Evolutionary conservation across 345 rosid genomes (phyloP).

Genomic region (Euphorbia peplus): DNA sequence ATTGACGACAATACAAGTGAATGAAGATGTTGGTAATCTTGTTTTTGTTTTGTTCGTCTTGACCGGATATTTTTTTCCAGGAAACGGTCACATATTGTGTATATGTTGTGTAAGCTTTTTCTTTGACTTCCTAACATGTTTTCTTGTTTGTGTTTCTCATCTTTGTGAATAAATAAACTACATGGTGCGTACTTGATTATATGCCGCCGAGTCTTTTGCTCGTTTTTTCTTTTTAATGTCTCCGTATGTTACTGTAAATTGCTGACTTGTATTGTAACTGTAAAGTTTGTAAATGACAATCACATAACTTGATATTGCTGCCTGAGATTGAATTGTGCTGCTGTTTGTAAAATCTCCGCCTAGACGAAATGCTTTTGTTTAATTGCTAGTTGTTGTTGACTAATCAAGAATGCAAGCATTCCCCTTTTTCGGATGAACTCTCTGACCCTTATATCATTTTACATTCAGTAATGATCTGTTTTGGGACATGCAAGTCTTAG

Average conservation of each 20-base stretch:
- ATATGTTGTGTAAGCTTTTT: conserved; percentile 26
- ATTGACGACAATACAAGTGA: conserved; percentile 12
- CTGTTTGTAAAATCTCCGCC: no score
- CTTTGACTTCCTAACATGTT: conserved; percentile 23
- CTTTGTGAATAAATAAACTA: conserved; percentile 14
- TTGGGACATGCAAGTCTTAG: not conserved
- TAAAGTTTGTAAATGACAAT: not conserved
- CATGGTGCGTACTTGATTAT: conserved; percentile 1
- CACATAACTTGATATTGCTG: not conserved
- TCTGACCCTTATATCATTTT: no score
- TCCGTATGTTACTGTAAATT: not conserved
- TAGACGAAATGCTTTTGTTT: no score
- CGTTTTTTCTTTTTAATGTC: conserved; percentile 1
- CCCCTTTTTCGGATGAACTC: no score
- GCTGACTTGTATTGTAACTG: no score
- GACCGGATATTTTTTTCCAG: conserved; percentile 16
- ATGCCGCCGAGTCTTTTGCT: not conserved
- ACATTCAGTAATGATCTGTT: no score
- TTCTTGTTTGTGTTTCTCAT: conserved; percentile 6
- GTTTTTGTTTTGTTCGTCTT: not conserved
- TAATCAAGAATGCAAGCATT: no score
- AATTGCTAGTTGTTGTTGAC: not conserved
- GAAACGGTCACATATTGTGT: conserved; percentile 22
- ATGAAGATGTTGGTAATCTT: conserved; percentile 7
- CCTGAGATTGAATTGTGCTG: no score